phyloP scores from a whole-genome alignment of 805 yeast species.

The Hanseniaspora thailandica region DNA sequence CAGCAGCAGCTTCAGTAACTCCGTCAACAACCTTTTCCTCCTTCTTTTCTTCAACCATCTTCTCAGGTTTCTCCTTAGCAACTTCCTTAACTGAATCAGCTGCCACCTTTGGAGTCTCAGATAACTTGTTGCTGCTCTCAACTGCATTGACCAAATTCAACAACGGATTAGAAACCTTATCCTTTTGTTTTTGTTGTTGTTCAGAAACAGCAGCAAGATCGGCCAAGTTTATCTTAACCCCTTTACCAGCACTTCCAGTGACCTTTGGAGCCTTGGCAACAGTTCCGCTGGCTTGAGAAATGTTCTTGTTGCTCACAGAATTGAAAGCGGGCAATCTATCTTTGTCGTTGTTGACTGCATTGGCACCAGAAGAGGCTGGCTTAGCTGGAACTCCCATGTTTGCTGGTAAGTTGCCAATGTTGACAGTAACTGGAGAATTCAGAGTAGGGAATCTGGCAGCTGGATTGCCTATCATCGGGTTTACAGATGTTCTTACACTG shows the following conservation, averaged over 20 bases:
- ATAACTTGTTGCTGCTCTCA: not conserved
- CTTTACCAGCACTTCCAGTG: not conserved
- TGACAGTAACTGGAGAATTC: not conserved
- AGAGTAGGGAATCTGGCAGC: not conserved
- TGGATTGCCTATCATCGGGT: not conserved
- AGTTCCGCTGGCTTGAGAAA: not conserved
- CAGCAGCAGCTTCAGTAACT: no score
- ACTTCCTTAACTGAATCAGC: not conserved
- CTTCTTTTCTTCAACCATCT: not conserved
- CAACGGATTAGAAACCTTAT: not conserved
- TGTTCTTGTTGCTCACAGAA: not conserved
- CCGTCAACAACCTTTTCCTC: not conserved
- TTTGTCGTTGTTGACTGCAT: not conserved
- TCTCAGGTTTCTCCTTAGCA: slow-evolving; percentile 7
- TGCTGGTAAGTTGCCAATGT: not conserved
- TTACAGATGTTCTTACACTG: not conserved
- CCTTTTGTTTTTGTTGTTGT: slow-evolving; percentile 4
- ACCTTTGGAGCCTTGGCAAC: not conserved
- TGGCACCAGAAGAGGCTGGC: not conserved
- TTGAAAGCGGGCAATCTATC: slow-evolving; percentile 4
- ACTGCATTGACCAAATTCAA: slow-evolving; percentile 7
- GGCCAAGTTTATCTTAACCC: slow-evolving; percentile 7
- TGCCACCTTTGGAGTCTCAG: slow-evolving; percentile 8
- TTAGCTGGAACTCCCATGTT: not conserved
- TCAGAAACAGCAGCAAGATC: slow-evolving; percentile 8